phyloP scores from a whole-genome alignment of 116 monocot genomes.

The Dioscorea cayenensis region DNA sequence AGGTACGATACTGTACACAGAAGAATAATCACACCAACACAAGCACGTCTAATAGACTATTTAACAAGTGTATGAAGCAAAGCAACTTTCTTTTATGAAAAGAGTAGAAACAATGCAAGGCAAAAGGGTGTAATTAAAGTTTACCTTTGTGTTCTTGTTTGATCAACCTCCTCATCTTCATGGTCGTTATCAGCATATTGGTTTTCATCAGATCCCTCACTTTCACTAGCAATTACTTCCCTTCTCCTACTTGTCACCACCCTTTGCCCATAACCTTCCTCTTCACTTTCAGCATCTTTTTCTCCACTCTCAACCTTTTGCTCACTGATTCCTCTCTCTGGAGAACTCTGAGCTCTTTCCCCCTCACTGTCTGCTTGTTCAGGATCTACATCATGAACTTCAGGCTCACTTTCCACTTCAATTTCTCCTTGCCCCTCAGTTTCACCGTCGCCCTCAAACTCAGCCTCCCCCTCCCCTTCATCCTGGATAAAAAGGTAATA shows the following conservation, averaged over 20 bases:
- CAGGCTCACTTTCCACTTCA: slow-evolving; percentile 76
- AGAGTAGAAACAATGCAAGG: neutral
- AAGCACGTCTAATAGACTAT: neutral
- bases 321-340: slow-evolving; percentile 65
- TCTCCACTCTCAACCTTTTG: slow-evolving; percentile 54
- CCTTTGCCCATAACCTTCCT: slow-evolving; percentile 71
- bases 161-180: slow-evolving; percentile 55
- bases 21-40: neutral
- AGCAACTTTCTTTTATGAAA: neutral
- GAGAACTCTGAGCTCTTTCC: slow-evolving; percentile 59
- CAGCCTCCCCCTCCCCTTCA: slow-evolving; percentile 56
- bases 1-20: neutral
- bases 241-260: slow-evolving; percentile 67
- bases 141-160: slow-evolving; percentile 51
- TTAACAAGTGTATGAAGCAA: neutral
- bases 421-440: slow-evolving; percentile 62
- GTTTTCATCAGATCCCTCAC: slow-evolving; percentile 69
- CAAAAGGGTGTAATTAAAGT: neutral
- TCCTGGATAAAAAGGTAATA: slow-evolving; percentile 14
- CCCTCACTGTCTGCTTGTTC: slow-evolving; percentile 85
- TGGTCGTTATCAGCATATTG: slow-evolving; percentile 40
- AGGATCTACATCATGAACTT: slow-evolving; percentile 40
- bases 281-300: slow-evolving; percentile 76
- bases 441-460: slow-evolving; percentile 46
- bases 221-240: slow-evolving; percentile 72